Conservation (phyloP, 1,284 basidiomycete genomes). For the Rhodotorula mucilaginosa region DNA sequence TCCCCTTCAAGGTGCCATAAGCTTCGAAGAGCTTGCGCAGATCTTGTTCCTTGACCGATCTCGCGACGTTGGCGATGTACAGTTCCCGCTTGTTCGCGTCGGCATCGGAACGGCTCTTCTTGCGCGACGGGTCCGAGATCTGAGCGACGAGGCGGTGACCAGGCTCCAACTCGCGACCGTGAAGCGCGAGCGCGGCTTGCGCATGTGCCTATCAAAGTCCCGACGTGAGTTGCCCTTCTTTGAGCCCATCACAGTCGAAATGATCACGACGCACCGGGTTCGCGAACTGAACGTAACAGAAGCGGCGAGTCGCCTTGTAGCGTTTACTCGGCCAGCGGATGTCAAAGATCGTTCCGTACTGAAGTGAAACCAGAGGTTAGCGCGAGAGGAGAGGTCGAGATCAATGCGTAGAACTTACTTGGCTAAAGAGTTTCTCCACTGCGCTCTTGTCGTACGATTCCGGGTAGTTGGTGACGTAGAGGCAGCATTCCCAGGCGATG, state of each 20-base stretch:
- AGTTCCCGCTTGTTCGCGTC: slow-evolving; percentile 74
- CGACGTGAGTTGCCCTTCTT: not conserved
- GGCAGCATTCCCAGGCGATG: slow-evolving; percentile 87
- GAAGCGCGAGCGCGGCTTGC: slow-evolving; percentile 69
- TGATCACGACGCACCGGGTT: slow-evolving; percentile 62
- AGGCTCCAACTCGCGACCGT: slow-evolving; percentile 70
- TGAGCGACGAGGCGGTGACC: slow-evolving; percentile 64
- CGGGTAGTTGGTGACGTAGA: slow-evolving; percentile 96
- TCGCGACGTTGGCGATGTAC: slow-evolving; percentile 78
- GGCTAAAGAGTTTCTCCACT: slow-evolving; percentile 72
- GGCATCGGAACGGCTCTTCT: slow-evolving; percentile 81
- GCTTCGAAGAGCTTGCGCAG: slow-evolving; percentile 71
- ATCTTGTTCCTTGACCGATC: slow-evolving; percentile 68
- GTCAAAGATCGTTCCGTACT: slow-evolving; percentile 89
- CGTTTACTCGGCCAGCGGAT: slow-evolving; percentile 98
- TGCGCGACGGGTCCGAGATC: slow-evolving; percentile 85
- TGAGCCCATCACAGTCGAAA: not conserved
- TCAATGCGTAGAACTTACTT: slow-evolving; percentile 55
- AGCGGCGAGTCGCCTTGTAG: slow-evolving; percentile 82
- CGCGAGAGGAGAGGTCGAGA: not conserved
- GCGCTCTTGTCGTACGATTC: slow-evolving; percentile 74
- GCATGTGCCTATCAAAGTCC: slow-evolving; percentile 61
- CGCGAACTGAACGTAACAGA: slow-evolving; percentile 91
- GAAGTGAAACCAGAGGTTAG: not conserved
- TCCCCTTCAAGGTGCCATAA: slow-evolving; percentile 76